Evolutionary conservation across 73 alveolate genomes (phyloP).

Genomic region (Paramecium octaurelia): DNA sequence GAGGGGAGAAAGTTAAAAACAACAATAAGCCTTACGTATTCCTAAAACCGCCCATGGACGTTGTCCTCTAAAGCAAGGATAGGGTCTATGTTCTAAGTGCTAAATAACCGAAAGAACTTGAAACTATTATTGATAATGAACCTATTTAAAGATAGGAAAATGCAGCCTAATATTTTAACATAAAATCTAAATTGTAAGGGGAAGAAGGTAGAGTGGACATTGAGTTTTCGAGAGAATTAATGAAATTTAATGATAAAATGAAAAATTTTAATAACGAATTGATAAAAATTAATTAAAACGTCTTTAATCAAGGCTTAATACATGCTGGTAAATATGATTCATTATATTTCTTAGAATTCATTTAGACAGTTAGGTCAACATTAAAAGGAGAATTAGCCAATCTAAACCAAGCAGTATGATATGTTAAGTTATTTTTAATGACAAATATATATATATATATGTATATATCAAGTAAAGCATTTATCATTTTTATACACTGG

Average conservation of each 20-base stretch:
- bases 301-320: constrained; percentile 35
- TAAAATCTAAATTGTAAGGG: constrained; percentile 27
- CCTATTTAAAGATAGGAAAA: not conserved
- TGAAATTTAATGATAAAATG: constrained; percentile 18
- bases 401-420: not conserved
- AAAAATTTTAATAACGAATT: not conserved
- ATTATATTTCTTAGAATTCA: constrained; percentile 20
- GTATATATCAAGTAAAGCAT: not conserved
- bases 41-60: constrained; percentile 74
- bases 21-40: constrained; percentile 74
- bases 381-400: not conserved
- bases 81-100: constrained; percentile 53
- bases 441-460: not conserved
- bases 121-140: not conserved
- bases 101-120: constrained; percentile 59
- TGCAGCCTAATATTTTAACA: not conserved
- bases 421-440: not conserved
- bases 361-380: not conserved
- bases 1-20: constrained; percentile 53
- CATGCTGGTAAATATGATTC: not conserved
- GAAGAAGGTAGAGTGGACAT: constrained; percentile 62
- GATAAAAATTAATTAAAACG: not conserved
- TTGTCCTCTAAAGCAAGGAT: constrained; percentile 21
- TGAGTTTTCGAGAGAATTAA: constrained; percentile 35
- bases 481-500: not conserved